Evolutionary conservation across 306 rosid species (phyloP).

Genomic region (Prunus mongolica): DNA sequence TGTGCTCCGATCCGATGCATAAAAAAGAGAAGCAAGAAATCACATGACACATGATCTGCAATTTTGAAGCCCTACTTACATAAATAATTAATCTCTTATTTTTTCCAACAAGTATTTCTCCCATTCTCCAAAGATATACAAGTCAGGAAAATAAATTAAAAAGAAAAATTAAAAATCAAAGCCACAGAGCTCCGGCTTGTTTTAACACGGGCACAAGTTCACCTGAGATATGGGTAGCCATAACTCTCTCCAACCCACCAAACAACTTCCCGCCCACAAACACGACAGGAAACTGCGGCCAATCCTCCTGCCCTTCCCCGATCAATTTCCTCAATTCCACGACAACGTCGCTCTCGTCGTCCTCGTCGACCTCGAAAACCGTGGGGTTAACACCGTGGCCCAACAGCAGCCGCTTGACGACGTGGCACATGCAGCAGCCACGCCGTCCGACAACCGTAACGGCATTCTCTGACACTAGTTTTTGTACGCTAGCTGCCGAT

Average conservation of each 20-base stretch:
- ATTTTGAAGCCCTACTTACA: background rate
- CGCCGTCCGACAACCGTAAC: slow-evolving; percentile 65
- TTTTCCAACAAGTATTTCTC: background rate
- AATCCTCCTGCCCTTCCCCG: background rate
- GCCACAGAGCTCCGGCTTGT: slow-evolving; percentile 96
- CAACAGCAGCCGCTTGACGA: slow-evolving; percentile 53
- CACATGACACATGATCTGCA: background rate
- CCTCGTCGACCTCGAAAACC: slow-evolving; percentile 58
- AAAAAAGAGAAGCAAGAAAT: background rate
- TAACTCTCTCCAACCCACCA: slow-evolving; percentile 88
- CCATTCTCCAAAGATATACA: background rate
- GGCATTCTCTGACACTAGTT: slow-evolving; percentile 59
- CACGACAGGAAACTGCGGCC: slow-evolving; percentile 70
- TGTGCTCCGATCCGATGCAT: background rate
- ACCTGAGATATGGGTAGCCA: slow-evolving; percentile 86
- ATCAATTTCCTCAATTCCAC: slow-evolving; percentile 22
- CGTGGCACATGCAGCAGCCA: slow-evolving; percentile 93
- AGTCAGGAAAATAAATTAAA: background rate
- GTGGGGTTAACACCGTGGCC: slow-evolving; percentile 88
- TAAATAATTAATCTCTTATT: background rate
- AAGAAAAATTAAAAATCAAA: slow-evolving; percentile 26
- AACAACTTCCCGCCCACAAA: slow-evolving; percentile 84
- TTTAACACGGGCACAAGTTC: slow-evolving; percentile 80
- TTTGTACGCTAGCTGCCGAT: slow-evolving; percentile 7
- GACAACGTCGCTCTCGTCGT: slow-evolving; percentile 40